A percentile compares a stretch with the other conserved stretches of the same genome.
Conservation (phyloP, 2,329 filamentous ascomycete genomes). For the Pseudohalonectria lignicola region DNA sequence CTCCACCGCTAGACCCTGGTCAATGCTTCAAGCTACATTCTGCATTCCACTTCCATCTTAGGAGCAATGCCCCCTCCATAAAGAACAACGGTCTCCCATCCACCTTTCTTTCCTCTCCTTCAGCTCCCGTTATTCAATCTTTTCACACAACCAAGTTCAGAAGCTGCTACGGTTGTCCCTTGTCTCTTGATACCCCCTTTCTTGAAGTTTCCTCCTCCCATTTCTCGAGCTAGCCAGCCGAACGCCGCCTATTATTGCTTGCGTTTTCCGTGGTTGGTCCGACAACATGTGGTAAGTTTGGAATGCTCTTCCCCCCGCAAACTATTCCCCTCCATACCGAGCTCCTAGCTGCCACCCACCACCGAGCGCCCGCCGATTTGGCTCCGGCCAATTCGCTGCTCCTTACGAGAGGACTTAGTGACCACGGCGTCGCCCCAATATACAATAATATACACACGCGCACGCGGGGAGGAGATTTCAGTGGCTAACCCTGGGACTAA, state of each 20-base stretch:
- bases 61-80: constrained; percentile 2
- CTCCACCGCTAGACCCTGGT: too few relatives aligned
- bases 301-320: constrained; percentile 1
- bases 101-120: not conserved
- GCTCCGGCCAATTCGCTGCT: not conserved
- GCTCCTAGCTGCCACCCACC: not conserved
- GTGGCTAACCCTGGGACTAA: too few relatives aligned
- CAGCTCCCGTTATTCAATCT: too few relatives aligned
- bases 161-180: not conserved
- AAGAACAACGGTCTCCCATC: constrained; percentile 1
- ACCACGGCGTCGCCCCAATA: too few relatives aligned
- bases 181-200: constrained; percentile 2
- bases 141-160: not conserved
- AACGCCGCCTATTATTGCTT: not conserved
- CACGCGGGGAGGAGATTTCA: too few relatives aligned
- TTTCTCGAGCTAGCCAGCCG: not conserved
- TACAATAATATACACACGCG: too few relatives aligned
- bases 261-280: constrained; percentile 8
- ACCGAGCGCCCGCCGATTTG: too few relatives aligned
- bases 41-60: not conserved
- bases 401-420: not conserved
- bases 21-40: not conserved
- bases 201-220: too few relatives aligned
- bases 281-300: constrained; percentile 23
- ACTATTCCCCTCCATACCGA: not conserved